phyloP scores from a whole-genome alignment of 208 protist genomes.

The Giardia duodenalis region DNA sequence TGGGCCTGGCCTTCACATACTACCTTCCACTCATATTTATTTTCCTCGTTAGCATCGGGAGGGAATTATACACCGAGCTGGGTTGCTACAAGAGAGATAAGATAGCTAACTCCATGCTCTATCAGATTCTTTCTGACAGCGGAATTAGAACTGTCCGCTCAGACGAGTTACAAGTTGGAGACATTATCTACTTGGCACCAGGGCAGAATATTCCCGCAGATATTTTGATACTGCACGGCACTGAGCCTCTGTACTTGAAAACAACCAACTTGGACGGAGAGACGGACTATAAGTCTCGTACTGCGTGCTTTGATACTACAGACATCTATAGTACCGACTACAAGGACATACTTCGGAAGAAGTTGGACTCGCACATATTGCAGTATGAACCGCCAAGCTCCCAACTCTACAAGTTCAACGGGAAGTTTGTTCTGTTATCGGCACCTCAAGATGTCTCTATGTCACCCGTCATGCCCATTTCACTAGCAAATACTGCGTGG shows the following conservation, averaged over 20 bases:
- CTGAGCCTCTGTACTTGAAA: conserved; percentile 43
- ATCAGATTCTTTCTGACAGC: not conserved
- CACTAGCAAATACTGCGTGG: conserved; percentile 88
- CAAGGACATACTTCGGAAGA: not conserved
- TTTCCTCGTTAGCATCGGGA: not conserved
- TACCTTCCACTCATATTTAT: conserved; percentile 18
- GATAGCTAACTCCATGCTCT: not conserved
- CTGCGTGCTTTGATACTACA: not conserved
- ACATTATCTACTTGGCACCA: conserved; percentile 69
- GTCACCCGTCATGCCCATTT: conserved; percentile 43
- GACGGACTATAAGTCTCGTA: conserved; percentile 85
- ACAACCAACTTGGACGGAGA: conserved; percentile 96
- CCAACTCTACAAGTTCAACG: conserved; percentile 11
- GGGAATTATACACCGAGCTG: not conserved
- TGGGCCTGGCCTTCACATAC: conserved; percentile 22
- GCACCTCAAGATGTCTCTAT: not conserved
- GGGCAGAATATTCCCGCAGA: conserved; percentile 60
- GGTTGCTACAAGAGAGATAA: not conserved
- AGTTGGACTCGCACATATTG: not conserved
- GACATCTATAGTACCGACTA: not conserved
- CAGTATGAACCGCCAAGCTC: not conserved
- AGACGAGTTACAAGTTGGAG: conserved; percentile 67
- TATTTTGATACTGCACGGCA: not conserved
- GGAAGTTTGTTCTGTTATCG: not conserved
- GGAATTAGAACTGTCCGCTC: not conserved